phyloP scores from a whole-genome alignment of 1,284 basidiomycete species.

The Boletus smithii region DNA sequence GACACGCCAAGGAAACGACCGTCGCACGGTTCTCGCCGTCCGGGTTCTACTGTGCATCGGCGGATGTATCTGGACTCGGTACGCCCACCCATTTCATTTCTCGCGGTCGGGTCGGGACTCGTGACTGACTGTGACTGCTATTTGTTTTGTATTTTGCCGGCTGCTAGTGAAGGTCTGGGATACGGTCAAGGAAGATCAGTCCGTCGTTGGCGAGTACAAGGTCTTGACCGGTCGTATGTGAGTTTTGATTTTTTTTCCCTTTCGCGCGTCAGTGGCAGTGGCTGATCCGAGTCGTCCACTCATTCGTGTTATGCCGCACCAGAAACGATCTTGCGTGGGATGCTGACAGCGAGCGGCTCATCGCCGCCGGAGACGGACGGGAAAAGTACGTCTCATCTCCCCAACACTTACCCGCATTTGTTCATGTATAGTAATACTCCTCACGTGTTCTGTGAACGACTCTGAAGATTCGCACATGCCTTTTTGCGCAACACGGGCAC shows the following conservation, averaged over 20 bases:
- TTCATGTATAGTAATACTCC: background rate
- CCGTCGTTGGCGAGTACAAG: conserved; percentile 82
- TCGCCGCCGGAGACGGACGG: conserved; percentile 93
- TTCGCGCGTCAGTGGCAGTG: background rate
- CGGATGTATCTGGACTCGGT: conserved; percentile 78
- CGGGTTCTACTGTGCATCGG: conserved; percentile 94
- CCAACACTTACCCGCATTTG: background rate
- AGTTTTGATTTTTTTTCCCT: conserved; percentile 22
- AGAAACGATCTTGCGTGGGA: conserved; percentile 97
- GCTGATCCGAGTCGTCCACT: background rate
- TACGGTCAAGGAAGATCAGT: conserved; percentile 82
- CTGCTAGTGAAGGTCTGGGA: conserved; percentile 87
- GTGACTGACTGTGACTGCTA: no score
- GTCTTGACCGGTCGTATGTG: conserved; percentile 82
- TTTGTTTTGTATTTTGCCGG: background rate
- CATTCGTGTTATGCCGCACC: background rate
- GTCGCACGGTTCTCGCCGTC: conserved; percentile 92
- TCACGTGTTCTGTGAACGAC: background rate
- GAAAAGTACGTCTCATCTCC: conserved; percentile 60
- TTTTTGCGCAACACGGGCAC: conserved; percentile 88
- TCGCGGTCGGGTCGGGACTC: background rate
- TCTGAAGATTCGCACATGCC: conserved; percentile 74
- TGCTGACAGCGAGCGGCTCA: conserved; percentile 92
- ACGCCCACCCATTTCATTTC: conserved; percentile 16
- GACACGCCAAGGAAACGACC: conserved; percentile 83